Evolutionary conservation across 805 yeast genomes (phyloP).

Genomic region (Saturnispora silvae): DNA sequence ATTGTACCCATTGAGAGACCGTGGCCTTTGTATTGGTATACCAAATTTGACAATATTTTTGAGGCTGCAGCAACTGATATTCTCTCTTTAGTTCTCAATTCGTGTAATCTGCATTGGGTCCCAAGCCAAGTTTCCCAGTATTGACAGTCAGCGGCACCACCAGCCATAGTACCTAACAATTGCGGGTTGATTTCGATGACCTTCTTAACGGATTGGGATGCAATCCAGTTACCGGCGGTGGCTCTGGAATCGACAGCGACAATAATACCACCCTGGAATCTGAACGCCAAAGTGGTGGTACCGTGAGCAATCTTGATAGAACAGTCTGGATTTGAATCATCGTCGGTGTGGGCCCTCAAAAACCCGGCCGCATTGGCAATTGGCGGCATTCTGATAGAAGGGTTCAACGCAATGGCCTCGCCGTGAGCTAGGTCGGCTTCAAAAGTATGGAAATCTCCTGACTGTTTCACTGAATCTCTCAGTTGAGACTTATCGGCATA

Average conservation of each 20-base stretch:
- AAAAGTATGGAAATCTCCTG: conserved; percentile 10
- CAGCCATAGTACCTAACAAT: conserved; percentile 95
- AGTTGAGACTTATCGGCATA: conserved; percentile 17
- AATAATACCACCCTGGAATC: conserved; percentile 89
- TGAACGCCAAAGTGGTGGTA: conserved; percentile 94
- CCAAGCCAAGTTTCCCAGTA: conserved; percentile 99
- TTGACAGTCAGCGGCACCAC: conserved; percentile 99
- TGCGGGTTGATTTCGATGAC: conserved; percentile 95
- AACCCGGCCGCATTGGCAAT: conserved; percentile 84
- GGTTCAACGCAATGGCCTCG: conserved; percentile 31
- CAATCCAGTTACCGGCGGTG: conserved; percentile 96
- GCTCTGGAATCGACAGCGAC: conserved; percentile 99
- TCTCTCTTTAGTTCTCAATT: conserved; percentile 87
- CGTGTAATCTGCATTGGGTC: conserved; percentile 89
- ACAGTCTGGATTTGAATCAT: conserved; percentile 84
- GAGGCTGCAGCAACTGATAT: conserved; percentile 96
- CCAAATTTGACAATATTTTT: conserved; percentile 81
- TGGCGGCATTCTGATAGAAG: conserved; percentile 66
- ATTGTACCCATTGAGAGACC: conserved; percentile 99
- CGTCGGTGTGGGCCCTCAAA: conserved; percentile 96
- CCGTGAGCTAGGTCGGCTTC: conserved; percentile 18
- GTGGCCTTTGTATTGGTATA: conserved; percentile 91
- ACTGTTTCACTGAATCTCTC: conserved; percentile 1
- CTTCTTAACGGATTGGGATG: conserved; percentile 94
- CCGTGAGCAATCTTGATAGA: conserved; percentile 96